Evolutionary conservation across 306 rosid genomes (phyloP).

Genomic region (Prunus armeniaca): DNA sequence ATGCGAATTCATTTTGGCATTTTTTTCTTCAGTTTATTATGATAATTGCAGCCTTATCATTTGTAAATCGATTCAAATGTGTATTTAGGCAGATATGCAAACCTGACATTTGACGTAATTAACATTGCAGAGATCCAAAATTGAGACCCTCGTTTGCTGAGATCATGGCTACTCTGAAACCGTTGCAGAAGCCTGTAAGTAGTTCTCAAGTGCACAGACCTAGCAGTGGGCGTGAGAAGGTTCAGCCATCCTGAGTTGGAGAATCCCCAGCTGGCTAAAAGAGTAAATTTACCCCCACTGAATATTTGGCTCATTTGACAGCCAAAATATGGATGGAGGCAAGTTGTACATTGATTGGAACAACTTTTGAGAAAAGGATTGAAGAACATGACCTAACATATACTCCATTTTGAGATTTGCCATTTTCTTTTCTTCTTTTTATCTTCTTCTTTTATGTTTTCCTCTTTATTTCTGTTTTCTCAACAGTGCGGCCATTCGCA

Average conservation of each 20-base stretch:
- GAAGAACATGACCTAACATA: constrained; percentile 44
- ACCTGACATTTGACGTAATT: constrained; percentile 25
- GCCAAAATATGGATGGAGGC: constrained; percentile 32
- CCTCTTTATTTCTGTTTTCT: constrained; percentile 7
- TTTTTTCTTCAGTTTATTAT: neutral
- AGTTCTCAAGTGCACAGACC: constrained; percentile 61
- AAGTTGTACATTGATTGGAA: constrained; percentile 46
- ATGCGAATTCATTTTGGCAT: neutral
- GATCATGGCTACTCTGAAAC: constrained; percentile 88
- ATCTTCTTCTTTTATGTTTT: constrained; percentile 19
- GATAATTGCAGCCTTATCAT: constrained; percentile 6
- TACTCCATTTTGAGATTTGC: constrained; percentile 43
- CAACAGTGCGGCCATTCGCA: constrained; percentile 36
- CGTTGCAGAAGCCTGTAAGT: constrained; percentile 66
- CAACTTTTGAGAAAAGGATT: constrained; percentile 25
- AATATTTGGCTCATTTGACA: constrained; percentile 30
- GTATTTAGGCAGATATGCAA: neutral
- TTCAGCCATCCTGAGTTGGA: constrained; percentile 34
- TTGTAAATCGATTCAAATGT: constrained; percentile 5
- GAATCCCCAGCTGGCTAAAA: constrained; percentile 42
- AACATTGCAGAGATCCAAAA: constrained; percentile 71
- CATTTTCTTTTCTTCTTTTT: constrained; percentile 28
- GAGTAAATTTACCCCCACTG: constrained; percentile 3
- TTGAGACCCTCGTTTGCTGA: constrained; percentile 89
- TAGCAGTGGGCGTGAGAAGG: constrained; percentile 29